Base-by-base conservation (phyloP, 768 basidiomycete species). In the Chalciporus pseudorubinellus region DNA sequence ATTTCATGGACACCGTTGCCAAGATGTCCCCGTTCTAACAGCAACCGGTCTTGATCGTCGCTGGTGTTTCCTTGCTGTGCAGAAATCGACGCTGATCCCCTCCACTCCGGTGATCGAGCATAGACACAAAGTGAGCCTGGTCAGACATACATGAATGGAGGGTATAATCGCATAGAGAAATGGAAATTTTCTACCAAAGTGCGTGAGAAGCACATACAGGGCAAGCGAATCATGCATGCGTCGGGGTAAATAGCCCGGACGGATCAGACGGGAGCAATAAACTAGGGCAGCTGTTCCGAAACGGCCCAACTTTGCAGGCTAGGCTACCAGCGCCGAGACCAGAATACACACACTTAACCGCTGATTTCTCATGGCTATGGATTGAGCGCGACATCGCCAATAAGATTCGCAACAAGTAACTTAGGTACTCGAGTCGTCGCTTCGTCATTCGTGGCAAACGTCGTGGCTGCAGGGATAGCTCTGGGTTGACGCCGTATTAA, bases 21-120 rank as follows among this genome's bases (percentile, higher is more conserved):
- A 67, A 44, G 59, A 56, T 53, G 53, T 50, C 51, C 57, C 60
- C 62, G 55, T 51, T 61, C 53, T 36, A 45, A 52, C 58, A 55
- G 65, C 67, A 60, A 69, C 59, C 55, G 50, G 48, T 6, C 58
- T 56, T 71, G 68, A 69, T 69, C 61, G 65, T 70, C 69, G 60
- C 60, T 56, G 64, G 39, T 58, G 39, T 22, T 49, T 43, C 48
- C 48, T 55, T 69, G 65, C 69, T 69, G 68, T 70, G 68, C 61
- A 61, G 48, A 44, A 57, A 46, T 56, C 58, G 65, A 67, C 55
- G 67, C 47, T 59, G 65, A 67, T 67, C 65, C 33, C 54, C 39
- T 52, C 45, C 44, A 44, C 48, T n/a, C 39, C 26, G 45, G 42
- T 31, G 24, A 53, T 50, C 39, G 51, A 45, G 50, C 55, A 58